Evolutionary conservation across 257 asterid species (phyloP).

Genomic region (Prunella vulgaris): DNA sequence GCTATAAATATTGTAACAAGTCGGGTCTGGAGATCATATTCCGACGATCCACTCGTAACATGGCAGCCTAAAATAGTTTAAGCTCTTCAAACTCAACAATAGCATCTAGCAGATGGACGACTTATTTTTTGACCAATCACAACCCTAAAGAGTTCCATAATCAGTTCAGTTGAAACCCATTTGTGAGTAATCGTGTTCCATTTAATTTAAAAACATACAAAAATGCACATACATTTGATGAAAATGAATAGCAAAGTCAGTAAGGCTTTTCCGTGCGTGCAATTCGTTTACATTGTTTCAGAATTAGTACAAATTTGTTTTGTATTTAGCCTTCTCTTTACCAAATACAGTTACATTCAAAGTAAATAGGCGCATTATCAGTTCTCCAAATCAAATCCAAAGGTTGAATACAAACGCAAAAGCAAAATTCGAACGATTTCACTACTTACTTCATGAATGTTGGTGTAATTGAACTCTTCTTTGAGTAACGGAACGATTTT

Average conservation of each 20-base stretch:
- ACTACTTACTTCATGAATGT: slow-evolving; percentile 63
- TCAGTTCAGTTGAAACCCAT: neutral
- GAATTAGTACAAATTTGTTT: neutral
- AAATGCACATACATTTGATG: neutral
- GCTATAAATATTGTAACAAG: neutral
- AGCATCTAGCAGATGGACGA: neutral
- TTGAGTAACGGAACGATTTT: slow-evolving; percentile 73
- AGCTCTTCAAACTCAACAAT: neutral
- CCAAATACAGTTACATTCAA: neutral
- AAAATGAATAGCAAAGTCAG: neutral
- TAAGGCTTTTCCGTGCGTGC: neutral
- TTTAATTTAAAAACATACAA: neutral
- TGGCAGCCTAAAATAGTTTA: neutral
- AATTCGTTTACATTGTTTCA: neutral
- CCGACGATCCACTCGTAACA: neutral
- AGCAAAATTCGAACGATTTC: neutral
- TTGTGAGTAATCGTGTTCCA: neutral
- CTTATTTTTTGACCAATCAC: neutral
- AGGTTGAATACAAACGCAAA: too few species aligned
- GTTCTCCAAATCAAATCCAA: slow-evolving; percentile 11
- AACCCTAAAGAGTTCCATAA: neutral
- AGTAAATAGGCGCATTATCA: neutral
- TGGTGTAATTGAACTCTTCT: slow-evolving; percentile 79
- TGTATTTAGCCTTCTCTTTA: neutral
- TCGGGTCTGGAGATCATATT: neutral